Percentiles rank a stretch among this genome's conserved stretches.
These are phyloP conservation scores for Phytopythium aichiense DNA, from an alignment of 352 stramenopile genomes.

Conservation along the genomic window DNA sequence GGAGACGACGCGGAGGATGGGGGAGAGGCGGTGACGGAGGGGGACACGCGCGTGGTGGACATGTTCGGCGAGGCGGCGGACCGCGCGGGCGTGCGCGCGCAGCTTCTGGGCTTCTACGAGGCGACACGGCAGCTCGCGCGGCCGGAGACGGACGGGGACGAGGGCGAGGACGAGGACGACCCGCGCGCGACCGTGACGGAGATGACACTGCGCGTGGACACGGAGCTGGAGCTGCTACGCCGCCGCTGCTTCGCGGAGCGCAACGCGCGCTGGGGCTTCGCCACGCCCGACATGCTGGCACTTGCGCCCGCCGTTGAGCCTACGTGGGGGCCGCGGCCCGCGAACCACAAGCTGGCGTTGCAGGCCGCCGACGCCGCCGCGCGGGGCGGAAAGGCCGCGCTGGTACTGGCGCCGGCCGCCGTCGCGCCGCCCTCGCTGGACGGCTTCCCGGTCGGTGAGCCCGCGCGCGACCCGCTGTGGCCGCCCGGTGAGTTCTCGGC, in stretches of 20 bases:
- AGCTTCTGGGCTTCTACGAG: constrained; percentile 40
- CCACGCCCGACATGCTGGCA: constrained; percentile 48
- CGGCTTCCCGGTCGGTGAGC: constrained; percentile 19
- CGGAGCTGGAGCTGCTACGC: constrained; percentile 67
- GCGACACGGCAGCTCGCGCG: constrained; percentile 21
- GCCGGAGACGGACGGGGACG: neutral
- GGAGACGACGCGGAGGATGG: neutral
- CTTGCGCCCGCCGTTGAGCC: constrained; percentile 19
- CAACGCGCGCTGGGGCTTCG: constrained; percentile 57
- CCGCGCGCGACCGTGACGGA: constrained; percentile 25
- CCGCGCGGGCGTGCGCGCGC: constrained; percentile 28
- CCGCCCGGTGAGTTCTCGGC: constrained; percentile 69
- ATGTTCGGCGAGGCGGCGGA: constrained; percentile 24
- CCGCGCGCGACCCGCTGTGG: constrained; percentile 64
- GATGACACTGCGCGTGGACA: constrained; percentile 76
- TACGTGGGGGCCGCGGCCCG: constrained; percentile 37
- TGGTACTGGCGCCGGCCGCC: neutral
- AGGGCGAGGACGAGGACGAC: neutral
- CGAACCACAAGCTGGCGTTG: constrained; percentile 33
- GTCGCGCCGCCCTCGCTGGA: constrained; percentile 14
- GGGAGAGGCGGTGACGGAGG: neutral
- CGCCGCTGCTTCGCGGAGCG: constrained; percentile 70
- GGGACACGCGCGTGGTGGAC: constrained; percentile 7
- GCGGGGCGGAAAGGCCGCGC: constrained; percentile 7
- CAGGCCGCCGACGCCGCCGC: constrained; percentile 8